These are phyloP conservation scores for Lactarius vividus DNA, from an alignment of 768 basidiomycete genomes.

Conservation along the genomic window DNA sequence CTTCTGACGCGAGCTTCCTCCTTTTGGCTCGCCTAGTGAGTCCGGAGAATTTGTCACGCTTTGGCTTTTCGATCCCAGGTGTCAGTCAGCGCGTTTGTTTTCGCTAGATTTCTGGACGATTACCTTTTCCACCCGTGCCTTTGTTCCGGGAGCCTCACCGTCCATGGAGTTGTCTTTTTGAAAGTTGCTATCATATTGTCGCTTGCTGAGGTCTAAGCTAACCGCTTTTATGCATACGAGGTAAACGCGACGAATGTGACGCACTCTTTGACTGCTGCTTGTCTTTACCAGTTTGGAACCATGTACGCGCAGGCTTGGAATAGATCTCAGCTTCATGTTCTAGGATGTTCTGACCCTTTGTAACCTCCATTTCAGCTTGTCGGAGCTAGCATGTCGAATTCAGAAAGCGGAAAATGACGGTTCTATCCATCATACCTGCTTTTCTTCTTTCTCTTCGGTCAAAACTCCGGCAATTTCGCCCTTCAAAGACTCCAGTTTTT, in stretches of 20 bases:
- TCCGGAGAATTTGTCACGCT: constrained; percentile 75
- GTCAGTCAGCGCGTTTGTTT: constrained; percentile 12
- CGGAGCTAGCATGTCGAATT: constrained; percentile 53
- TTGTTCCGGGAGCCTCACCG: constrained; percentile 33
- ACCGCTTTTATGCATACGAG: constrained; percentile 1
- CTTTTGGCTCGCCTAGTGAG: constrained; percentile 86
- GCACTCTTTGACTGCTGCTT: constrained; percentile 78
- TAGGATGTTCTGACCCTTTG: constrained; percentile 93
- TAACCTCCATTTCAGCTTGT: constrained; percentile 92
- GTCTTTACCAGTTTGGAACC: constrained; percentile 92
- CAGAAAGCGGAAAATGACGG: constrained; percentile 22
- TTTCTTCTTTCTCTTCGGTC: constrained; percentile 94
- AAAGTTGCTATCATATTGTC: constrained; percentile 63
- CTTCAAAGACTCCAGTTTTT: constrained; percentile 67
- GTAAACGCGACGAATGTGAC: constrained; percentile 13
- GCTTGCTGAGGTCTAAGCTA: constrained; percentile 66
- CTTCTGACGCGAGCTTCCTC: constrained; percentile 81
- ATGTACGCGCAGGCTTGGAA: constrained; percentile 92
- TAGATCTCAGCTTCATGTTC: constrained; percentile 92
- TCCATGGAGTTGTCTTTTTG: constrained; percentile 37
- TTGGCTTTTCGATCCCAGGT: constrained; percentile 46
- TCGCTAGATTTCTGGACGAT: constrained; percentile 6
- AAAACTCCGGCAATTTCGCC: constrained; percentile 76
- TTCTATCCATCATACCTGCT: constrained; percentile 52
- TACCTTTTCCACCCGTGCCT: constrained; percentile 38